A percentile compares a stretch with the other conserved stretches of the same genome.
phyloP scores from a whole-genome alignment of 116 monocot genomes.

The Papilionanthe hybrid region DNA sequence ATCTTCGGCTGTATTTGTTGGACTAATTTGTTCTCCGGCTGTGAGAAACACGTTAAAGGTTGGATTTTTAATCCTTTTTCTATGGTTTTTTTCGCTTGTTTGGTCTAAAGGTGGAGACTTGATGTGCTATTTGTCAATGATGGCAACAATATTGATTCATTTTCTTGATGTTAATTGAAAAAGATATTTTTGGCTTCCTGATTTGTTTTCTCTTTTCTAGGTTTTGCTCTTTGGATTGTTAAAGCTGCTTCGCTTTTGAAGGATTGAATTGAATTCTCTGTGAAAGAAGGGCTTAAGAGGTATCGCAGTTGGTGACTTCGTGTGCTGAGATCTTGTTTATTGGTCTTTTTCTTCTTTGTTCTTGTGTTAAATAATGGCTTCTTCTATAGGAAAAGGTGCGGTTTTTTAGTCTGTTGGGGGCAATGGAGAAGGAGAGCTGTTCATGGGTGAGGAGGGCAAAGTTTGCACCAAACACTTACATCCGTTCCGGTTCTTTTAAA shows the following conservation, averaged over 20 bases:
- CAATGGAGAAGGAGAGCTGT: conserved; percentile 32
- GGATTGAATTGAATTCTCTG: not conserved
- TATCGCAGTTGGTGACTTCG: not conserved
- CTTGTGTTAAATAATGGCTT: not conserved
- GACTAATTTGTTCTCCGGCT: not conserved
- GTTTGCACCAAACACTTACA: conserved; percentile 16
- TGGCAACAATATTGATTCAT: not conserved
- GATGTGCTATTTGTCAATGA: not conserved
- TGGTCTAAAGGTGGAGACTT: not conserved
- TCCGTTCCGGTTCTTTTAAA: conserved; percentile 25
- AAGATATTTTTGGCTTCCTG: not conserved
- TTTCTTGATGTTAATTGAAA: not conserved
- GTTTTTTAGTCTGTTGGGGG: not conserved
- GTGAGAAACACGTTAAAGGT: too few relatives aligned
- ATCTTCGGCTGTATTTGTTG: not conserved
- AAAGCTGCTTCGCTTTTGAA: not conserved
- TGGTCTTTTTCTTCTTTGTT: not conserved
- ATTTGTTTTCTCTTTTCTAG: not conserved
- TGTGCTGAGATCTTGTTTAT: not conserved
- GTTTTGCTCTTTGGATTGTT: too few relatives aligned
- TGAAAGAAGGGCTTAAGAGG: not conserved
- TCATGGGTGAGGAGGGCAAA: conserved; percentile 44
- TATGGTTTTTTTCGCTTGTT: not conserved
- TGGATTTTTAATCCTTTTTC: too few relatives aligned
- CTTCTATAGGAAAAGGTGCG: not conserved